phyloP scores from a whole-genome alignment of 2,329 filamentous ascomycete genomes.

The Nannizziopsis barbatae region DNA sequence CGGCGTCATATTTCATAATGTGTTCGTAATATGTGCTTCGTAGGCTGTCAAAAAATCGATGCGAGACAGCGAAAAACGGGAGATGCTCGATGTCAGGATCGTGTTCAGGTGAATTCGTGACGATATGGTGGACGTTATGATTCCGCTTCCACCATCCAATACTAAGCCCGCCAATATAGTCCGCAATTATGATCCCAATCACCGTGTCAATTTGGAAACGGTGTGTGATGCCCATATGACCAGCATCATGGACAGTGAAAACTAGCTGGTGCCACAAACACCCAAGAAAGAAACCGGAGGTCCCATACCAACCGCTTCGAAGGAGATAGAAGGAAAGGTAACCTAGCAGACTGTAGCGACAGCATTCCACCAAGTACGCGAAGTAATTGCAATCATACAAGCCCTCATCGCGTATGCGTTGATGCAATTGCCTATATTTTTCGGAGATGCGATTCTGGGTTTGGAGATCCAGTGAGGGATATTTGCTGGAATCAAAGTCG shows the following conservation, averaged over 20 bases:
- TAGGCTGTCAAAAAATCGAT: constrained; percentile 62
- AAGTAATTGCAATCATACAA: constrained; percentile 77
- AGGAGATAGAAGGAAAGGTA: constrained; percentile 51
- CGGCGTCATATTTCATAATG: constrained; percentile 63
- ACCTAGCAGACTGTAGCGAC: constrained; percentile 61
- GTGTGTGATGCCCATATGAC: constrained; percentile 96
- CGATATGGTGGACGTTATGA: constrained; percentile 93
- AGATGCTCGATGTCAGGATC: constrained; percentile 91
- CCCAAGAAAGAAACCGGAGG: constrained; percentile 65
- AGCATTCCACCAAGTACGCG: constrained; percentile 63
- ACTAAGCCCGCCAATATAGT: constrained; percentile 79
- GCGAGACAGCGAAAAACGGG: constrained; percentile 78
- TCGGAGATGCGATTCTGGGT: constrained; percentile 65
- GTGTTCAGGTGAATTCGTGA: constrained; percentile 90
- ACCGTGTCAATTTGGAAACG: constrained; percentile 69
- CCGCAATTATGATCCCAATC: constrained; percentile 81
- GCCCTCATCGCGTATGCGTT: constrained; percentile 59
- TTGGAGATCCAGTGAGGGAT: constrained; percentile 61
- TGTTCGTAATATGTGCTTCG: constrained; percentile 74
- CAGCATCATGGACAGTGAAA: constrained; percentile 88
- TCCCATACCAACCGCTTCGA: constrained; percentile 52
- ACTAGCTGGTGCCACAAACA: constrained; percentile 88
- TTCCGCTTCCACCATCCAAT: constrained; percentile 95
- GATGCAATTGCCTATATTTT: constrained; percentile 70
- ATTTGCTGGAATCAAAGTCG: constrained; percentile 63